Evolutionary conservation across 116 monocot species (phyloP).

Genomic region (Phalaenopsis hybrid): DNA sequence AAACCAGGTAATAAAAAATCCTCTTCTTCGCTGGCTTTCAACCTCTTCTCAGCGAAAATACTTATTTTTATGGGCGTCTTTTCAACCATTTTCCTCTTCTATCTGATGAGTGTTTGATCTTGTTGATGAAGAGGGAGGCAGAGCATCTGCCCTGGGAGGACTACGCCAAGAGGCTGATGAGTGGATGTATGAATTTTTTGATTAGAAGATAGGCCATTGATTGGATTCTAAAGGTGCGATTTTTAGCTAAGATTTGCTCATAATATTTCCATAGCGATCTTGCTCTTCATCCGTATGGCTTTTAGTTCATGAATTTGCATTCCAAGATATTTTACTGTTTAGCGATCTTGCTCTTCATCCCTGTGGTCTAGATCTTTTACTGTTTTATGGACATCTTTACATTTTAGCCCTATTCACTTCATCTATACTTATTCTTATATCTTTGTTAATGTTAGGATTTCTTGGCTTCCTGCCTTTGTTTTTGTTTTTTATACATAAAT

Average conservation of each 20-base stretch:
- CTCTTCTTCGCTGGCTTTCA: too few species aligned
- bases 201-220: constrained; percentile 39
- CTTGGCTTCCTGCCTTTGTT: too few species aligned
- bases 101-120: constrained; percentile 33
- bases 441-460: not conserved
- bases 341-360: not conserved
- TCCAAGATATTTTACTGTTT: not conserved
- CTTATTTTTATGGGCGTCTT: constrained; percentile 23
- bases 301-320: not conserved
- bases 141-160: constrained; percentile 35
- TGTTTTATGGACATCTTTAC: not conserved
- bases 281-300: too few species aligned
- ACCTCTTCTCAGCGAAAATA: constrained; percentile 3
- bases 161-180: constrained; percentile 26
- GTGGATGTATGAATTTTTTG: constrained; percentile 26
- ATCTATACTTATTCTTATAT: not conserved
- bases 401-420: not conserved
- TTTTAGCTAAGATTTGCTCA: not conserved
- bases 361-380: not conserved
- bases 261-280: not conserved
- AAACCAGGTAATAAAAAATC: too few species aligned
- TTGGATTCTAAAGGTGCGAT: constrained; percentile 46
- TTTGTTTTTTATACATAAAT: too few species aligned
- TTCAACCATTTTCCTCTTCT: constrained; percentile 31
- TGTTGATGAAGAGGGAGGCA: constrained; percentile 23